Evolutionary conservation across 805 yeast species (phyloP).

Genomic region (Yamadazyma sp.): DNA sequence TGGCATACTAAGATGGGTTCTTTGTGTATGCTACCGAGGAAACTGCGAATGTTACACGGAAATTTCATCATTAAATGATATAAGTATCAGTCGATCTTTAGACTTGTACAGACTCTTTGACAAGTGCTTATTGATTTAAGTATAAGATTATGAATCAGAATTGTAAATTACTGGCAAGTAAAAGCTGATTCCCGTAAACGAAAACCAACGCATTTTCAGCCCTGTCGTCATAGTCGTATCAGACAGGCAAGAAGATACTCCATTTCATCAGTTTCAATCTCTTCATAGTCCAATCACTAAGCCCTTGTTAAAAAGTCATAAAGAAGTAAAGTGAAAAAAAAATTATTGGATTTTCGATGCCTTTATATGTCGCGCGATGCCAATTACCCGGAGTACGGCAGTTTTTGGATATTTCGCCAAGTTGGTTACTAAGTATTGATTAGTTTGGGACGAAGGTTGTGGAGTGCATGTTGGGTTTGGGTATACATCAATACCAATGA

Average conservation of each 20-base stretch:
- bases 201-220: slow-evolving; percentile 51
- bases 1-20: slow-evolving; percentile 82
- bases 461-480: too few species aligned
- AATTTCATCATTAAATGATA: slow-evolving; percentile 62
- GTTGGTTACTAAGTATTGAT: too few species aligned
- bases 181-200: slow-evolving; percentile 51
- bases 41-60: slow-evolving; percentile 89
- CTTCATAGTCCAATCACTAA: slow-evolving; percentile 10
- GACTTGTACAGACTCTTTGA: slow-evolving; percentile 17
- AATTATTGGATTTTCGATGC: slow-evolving; percentile 3
- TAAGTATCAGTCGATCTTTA: too few species aligned
- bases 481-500: too few species aligned
- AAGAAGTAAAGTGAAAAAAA: slow-evolving; percentile 6
- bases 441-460: too few species aligned
- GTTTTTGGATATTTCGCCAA: too few species aligned
- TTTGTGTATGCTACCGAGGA: slow-evolving; percentile 87
- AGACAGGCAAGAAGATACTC: slow-evolving; percentile 87
- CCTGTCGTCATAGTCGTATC: slow-evolving; percentile 93
- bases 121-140: slow-evolving; percentile 30
- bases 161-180: slow-evolving; percentile 83
- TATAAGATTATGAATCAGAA: slow-evolving; percentile 56
- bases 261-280: slow-evolving; percentile 45
- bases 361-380: slow-evolving; percentile 7
- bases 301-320: slow-evolving; percentile 13
- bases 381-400: slow-evolving; percentile 12